phyloP scores from a whole-genome alignment of 2,329 filamentous ascomycete genomes.

The Cercospora beticola region DNA sequence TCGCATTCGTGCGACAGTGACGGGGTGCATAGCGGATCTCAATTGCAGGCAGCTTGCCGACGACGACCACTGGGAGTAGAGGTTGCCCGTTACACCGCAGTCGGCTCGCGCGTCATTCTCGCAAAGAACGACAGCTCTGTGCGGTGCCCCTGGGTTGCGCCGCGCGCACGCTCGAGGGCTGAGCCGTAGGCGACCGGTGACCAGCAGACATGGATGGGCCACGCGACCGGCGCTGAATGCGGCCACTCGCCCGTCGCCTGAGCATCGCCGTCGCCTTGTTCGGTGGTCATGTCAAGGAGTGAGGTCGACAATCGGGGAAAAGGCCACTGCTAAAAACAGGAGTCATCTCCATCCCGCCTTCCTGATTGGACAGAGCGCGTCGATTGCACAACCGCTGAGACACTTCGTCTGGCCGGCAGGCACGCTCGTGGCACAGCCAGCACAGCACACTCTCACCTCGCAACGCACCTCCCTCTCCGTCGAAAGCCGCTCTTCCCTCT shows the following conservation, averaged over 20 bases:
- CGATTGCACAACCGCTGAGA: constrained; percentile 2
- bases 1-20: constrained; percentile 28
- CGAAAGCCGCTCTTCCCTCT: neutral
- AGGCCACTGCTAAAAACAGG: neutral
- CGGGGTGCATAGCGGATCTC: constrained; percentile 11
- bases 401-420: neutral
- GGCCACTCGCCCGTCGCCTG: constrained; percentile 4
- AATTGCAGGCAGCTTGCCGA: constrained; percentile 2
- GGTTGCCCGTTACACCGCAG: constrained; percentile 7
- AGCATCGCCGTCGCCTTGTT: neutral
- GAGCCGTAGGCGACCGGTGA: neutral
- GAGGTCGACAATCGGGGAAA: neutral
- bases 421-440: neutral
- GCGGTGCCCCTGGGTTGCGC: neutral
- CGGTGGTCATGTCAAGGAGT: neutral
- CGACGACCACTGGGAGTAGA: constrained; percentile 11
- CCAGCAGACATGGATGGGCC: neutral
- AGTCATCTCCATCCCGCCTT: neutral
- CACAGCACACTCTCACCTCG: constrained; percentile 1
- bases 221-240: neutral
- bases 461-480: neutral
- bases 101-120: constrained; percentile 8
- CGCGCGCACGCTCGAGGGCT: neutral
- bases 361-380: neutral
- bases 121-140: constrained; percentile 19